Evolutionary conservation across 169 alveolate species (phyloP).

Genomic region (Cryptosporidium andersoni): DNA sequence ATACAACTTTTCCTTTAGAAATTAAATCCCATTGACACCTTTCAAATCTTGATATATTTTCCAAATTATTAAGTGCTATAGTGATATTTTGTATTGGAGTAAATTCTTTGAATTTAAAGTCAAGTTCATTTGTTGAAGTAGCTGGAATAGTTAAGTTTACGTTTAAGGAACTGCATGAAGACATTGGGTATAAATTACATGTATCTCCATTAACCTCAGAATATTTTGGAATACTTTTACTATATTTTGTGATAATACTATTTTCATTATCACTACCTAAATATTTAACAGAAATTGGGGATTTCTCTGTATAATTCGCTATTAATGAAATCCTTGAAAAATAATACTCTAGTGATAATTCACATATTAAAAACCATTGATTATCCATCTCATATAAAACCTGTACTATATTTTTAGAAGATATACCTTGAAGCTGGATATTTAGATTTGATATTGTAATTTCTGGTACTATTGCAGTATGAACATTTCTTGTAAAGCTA

Average conservation of each 20-base stretch:
- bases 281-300: too few species aligned
- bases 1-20: slow-evolving; percentile 5
- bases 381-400: slow-evolving; percentile 4
- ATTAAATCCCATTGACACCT: slow-evolving; percentile 30
- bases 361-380: too few species aligned
- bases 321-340: not conserved
- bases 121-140: not conserved
- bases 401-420: not conserved
- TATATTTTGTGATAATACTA: too few species aligned
- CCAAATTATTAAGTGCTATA: slow-evolving; percentile 9
- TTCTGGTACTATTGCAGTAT: slow-evolving; percentile 6
- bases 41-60: not conserved
- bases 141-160: not conserved
- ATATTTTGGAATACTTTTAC: slow-evolving; percentile 1
- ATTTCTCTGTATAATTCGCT: not conserved
- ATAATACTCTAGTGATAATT: too few species aligned
- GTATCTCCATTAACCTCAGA: slow-evolving; percentile 1
- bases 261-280: too few species aligned
- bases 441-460: not conserved
- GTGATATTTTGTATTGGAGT: slow-evolving; percentile 12
- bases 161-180: slow-evolving; percentile 18
- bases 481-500: slow-evolving; percentile 7
- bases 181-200: slow-evolving; percentile 36
- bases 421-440: slow-evolving; percentile 2
- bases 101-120: not conserved